Percentiles rank a stretch among this genome's conserved stretches.
Evolutionary conservation across 495 filamentous ascomycete species (phyloP).

Genomic region (Aspergillus panamensis): DNA sequence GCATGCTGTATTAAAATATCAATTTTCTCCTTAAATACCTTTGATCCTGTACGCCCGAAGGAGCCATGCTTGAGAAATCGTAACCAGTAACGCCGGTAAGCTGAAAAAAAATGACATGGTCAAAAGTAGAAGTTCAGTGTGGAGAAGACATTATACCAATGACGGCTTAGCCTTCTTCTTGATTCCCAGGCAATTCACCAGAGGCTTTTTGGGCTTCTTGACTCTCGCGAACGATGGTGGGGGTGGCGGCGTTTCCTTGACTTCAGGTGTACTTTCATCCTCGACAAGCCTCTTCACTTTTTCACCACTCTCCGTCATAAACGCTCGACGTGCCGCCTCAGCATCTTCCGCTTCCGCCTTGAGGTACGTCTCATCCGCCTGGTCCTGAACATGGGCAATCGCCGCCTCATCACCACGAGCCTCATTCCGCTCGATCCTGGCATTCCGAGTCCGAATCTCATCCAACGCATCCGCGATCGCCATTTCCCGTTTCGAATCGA

Average conservation of each 20-base stretch:
- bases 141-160: slow-evolving; percentile 32
- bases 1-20: background rate
- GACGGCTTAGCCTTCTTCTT: slow-evolving; percentile 72
- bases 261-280: slow-evolving; percentile 31
- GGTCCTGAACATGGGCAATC: slow-evolving; percentile 39
- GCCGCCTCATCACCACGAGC: slow-evolving; percentile 48
- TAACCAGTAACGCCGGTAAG: slow-evolving; percentile 1
- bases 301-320: slow-evolving; percentile 59
- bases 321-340: slow-evolving; percentile 78
- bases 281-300: slow-evolving; percentile 50
- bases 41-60: background rate
- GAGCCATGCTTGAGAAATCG: background rate
- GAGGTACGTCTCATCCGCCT: slow-evolving; percentile 56
- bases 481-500: slow-evolving; percentile 97
- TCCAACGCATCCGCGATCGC: slow-evolving; percentile 93
- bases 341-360: slow-evolving; percentile 77
- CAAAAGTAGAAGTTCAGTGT: background rate
- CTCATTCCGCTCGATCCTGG: slow-evolving; percentile 71
- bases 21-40: background rate
- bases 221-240: slow-evolving; percentile 72
- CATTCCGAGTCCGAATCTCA: slow-evolving; percentile 89
- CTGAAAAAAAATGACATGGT: background rate
- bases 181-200: slow-evolving; percentile 70
- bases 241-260: slow-evolving; percentile 41
- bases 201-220: slow-evolving; percentile 81